Base-by-base conservation (phyloP, 2,329 filamentous ascomycete species). In the Cladosporium sp. region DNA sequence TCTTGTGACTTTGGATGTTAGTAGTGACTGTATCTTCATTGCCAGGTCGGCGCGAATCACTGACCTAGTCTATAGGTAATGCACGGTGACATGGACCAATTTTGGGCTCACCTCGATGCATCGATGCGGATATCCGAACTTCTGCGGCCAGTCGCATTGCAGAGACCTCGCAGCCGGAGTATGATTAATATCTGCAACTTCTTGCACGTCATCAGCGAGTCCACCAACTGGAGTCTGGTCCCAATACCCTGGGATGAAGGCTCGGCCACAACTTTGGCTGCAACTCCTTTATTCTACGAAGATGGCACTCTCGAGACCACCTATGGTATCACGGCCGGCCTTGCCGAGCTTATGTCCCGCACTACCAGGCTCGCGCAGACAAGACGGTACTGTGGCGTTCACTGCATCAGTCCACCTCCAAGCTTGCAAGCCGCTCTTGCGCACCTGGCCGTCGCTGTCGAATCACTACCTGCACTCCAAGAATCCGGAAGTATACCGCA, bases 131-230 rank as follows among this genome's bases (percentile, higher is more conserved):
- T 46, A 1, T 46, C n/a, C n/a, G 39, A 46, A 4, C n/a, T 11
- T 23, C n/a, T 46, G 10, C 39, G 39, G 39, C 39, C 39, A 21
- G n/a, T 46, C n/a, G 39, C 39, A 46, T 46, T n/a, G 39, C 3
- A 46, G 3, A 28, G 51, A 10, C 51, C 26, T 32, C 51, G 51
- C 16, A 34, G 51, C 30, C 51, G 21, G 18, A 56, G 51, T 32
- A 56, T 56, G 51, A 56, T 34, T 21, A 21, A 56, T 21, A 32
- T 56, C 26, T 56, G 51, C 21, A 56, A 28, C 18, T 56, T 56
- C 23, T 14, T 56, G 30, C 51, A 56, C 4, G 21, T 34, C 28
- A 56, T 56, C n/a, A 56, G 51, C 26, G 51, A 56, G 6, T 56
- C 51, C 18, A 56, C 51, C 51, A 56, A 34, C 51, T 56, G 51